Evolutionary conservation across 306 rosid species (phyloP).

Genomic region (Alnus rubra): DNA sequence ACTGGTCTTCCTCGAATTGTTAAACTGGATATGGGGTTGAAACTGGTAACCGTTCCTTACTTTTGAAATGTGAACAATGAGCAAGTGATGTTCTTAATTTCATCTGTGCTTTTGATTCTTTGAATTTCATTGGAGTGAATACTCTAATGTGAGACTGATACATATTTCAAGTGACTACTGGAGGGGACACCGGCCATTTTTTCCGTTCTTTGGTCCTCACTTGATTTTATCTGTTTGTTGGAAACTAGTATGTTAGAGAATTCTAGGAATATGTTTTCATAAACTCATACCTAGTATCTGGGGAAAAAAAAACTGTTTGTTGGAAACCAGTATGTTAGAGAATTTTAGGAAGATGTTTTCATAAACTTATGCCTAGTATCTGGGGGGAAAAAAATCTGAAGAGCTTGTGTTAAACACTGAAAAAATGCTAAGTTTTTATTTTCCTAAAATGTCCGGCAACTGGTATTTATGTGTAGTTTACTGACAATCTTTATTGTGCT

Average conservation of each 20-base stretch:
- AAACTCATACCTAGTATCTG: neutral
- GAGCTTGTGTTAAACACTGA: neutral
- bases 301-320: neutral
- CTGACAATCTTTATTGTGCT: neutral
- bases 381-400: neutral
- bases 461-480: neutral
- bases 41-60: conserved; percentile 56
- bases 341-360: neutral
- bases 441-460: neutral
- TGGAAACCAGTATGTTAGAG: neutral
- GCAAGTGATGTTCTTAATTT: neutral
- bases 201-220: neutral
- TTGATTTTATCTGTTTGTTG: neutral
- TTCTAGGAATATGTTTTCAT: neutral
- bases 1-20: conserved; percentile 50
- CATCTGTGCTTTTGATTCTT: neutral
- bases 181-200: neutral
- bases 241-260: neutral
- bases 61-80: neutral
- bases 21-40: conserved; percentile 65
- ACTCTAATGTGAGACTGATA: neutral
- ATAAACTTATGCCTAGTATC: neutral
- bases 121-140: neutral
- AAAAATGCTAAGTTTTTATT: no score
- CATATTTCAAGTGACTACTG: neutral